A percentile compares a stretch with the other conserved stretches of the same genome.
Conservation (phyloP, 1,284 basidiomycete species). For the Anthracocystis panici-leucophaei region DNA sequence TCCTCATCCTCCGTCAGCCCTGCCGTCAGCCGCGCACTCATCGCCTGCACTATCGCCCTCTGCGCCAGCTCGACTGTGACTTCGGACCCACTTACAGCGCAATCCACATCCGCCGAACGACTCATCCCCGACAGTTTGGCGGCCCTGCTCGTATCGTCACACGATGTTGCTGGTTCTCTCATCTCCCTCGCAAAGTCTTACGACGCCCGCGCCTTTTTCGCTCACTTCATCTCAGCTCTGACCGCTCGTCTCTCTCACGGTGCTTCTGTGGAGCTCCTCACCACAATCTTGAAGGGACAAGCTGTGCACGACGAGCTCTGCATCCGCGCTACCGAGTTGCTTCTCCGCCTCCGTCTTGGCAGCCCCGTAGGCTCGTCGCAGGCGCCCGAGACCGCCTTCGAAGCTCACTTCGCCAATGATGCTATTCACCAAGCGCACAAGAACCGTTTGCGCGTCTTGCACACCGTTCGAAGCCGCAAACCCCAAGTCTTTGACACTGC, state of each 20-base stretch:
- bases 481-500: constrained; percentile 53
- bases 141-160: constrained; percentile 33
- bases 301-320: constrained; percentile 28
- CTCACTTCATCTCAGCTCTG: constrained; percentile 47
- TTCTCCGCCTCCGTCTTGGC: constrained; percentile 38
- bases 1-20: constrained; percentile 18
- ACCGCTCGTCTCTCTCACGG: constrained; percentile 30
- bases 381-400: constrained; percentile 33
- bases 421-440: constrained; percentile 22
- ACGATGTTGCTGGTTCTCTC: constrained; percentile 30
- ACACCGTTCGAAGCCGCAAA: constrained; percentile 45
- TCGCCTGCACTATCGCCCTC: constrained; percentile 56
- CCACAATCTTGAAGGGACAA: constrained; percentile 30
- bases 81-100: constrained; percentile 26
- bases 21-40: constrained; percentile 40
- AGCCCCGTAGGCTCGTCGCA: constrained; percentile 22
- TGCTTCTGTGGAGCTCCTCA: constrained; percentile 39
- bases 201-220: constrained; percentile 52
- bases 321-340: constrained; percentile 28
- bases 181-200: constrained; percentile 30
- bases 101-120: constrained; percentile 26
- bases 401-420: constrained; percentile 25
- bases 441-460: constrained; percentile 51
- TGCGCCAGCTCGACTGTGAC: constrained; percentile 46
- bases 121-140: constrained; percentile 48